Evolutionary conservation across 805 yeast species (phyloP).

Genomic region (Candida methanosorbosa): DNA sequence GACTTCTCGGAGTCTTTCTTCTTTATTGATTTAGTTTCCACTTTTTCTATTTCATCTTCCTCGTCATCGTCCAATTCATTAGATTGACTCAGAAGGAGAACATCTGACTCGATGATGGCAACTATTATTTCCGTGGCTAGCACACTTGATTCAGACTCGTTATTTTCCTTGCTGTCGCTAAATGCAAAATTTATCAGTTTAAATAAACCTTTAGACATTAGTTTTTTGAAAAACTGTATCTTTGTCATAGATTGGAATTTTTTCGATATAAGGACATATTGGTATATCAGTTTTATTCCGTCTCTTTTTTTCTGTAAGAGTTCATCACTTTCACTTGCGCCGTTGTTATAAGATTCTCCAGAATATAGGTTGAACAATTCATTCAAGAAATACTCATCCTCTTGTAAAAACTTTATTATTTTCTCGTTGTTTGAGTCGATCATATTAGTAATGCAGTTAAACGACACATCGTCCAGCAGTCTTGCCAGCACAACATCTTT

Average conservation of each 20-base stretch:
- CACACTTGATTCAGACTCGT: constrained; percentile 40
- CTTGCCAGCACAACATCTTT: constrained; percentile 84
- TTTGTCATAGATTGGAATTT: constrained; percentile 52
- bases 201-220: constrained; percentile 64
- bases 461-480: constrained; percentile 71
- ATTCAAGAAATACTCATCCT: constrained; percentile 41
- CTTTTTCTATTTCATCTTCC: neutral
- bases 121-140: constrained; percentile 76
- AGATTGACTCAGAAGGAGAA: constrained; percentile 40
- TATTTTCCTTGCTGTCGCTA: constrained; percentile 37
- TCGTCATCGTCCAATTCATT: constrained; percentile 5
- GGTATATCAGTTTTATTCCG: constrained; percentile 73
- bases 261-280: constrained; percentile 70
- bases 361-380: constrained; percentile 53
- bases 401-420: constrained; percentile 50
- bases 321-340: constrained; percentile 3
- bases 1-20: constrained; percentile 3
- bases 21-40: neutral
- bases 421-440: constrained; percentile 63
- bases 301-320: constrained; percentile 37
- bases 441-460: constrained; percentile 55
- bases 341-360: constrained; percentile 5
- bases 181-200: constrained; percentile 67
- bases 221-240: constrained; percentile 50
- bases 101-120: constrained; percentile 78